phyloP scores from a whole-genome alignment of 768 basidiomycete species.

The Pleurotus platypus region DNA sequence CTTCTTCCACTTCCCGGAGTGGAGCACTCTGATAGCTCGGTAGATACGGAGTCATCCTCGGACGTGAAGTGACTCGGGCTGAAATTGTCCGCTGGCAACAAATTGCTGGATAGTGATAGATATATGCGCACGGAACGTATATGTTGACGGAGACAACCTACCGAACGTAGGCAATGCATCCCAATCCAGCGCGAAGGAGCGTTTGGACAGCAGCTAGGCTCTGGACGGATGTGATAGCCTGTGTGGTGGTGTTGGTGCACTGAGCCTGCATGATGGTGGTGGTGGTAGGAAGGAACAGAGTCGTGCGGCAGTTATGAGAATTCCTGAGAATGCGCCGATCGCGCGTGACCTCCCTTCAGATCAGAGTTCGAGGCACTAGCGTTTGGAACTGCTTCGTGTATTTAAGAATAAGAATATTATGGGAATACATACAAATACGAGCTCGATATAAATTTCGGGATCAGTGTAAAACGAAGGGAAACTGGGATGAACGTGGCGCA shows the following conservation, averaged over 20 bases:
- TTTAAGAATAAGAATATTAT: background rate
- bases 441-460: too few species aligned
- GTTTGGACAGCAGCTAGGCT: conserved; percentile 73
- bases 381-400: background rate
- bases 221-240: conserved; percentile 48
- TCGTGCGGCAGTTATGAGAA: background rate
- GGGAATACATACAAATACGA: too few species aligned
- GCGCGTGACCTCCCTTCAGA: too few species aligned
- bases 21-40: conserved; percentile 25
- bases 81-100: conserved; percentile 80
- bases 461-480: too few species aligned
- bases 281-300: background rate
- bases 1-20: conserved; percentile 28
- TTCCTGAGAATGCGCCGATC: too few species aligned
- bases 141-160: conserved; percentile 15
- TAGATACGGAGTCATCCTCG: conserved; percentile 33
- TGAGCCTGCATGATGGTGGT: conserved; percentile 39
- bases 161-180: conserved; percentile 78
- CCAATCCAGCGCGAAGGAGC: conserved; percentile 66
- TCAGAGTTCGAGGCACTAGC: background rate
- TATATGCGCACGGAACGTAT: too few species aligned
- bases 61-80: conserved; percentile 60
- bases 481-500: background rate
- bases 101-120: conserved; percentile 41
- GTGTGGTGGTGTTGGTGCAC: conserved; percentile 20